Percentiles rank a stretch among this genome's conserved stretches.
phyloP scores from a whole-genome alignment of 139 green algal genomes.

The Chlamydomonas eustigma region DNA sequence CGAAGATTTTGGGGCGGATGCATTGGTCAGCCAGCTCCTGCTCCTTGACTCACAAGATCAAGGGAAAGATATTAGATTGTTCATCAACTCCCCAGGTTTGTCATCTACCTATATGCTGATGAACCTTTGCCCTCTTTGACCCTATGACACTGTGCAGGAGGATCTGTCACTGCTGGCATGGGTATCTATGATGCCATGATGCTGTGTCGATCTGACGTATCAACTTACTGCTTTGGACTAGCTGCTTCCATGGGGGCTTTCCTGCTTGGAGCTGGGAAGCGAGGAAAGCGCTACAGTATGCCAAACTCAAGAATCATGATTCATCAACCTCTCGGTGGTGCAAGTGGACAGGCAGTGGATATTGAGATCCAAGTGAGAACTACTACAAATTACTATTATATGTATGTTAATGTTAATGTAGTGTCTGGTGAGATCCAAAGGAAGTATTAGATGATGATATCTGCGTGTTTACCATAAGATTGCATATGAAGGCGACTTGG shows the following conservation, averaged over 20 bases:
- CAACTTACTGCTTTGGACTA: constrained; percentile 98
- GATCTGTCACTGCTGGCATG: constrained; percentile 96
- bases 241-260: constrained; percentile 99
- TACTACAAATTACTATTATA: no score
- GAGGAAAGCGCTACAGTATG: constrained; percentile 94
- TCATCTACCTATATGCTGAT: not conserved
- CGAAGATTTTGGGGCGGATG: constrained; percentile 94
- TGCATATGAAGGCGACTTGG: no score
- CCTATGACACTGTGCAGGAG: constrained; percentile 45
- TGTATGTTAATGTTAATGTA: no score
- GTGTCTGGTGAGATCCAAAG: no score
- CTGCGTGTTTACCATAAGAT: no score
- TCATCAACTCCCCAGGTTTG: constrained; percentile 97
- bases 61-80: constrained; percentile 98
- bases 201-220: constrained; percentile 69
- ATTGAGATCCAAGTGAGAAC: constrained; percentile 81
- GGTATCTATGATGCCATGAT: constrained; percentile 99
- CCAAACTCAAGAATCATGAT: constrained; percentile 99
- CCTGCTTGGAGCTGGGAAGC: constrained; percentile 85
- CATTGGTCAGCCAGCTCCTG: constrained; percentile 94
- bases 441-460: no score
- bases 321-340: constrained; percentile 97
- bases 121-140: not conserved
- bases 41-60: constrained; percentile 92
- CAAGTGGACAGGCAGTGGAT: constrained; percentile 81